These are phyloP conservation scores for Alternaria consortialis DNA, from an alignment of 2,329 filamentous ascomycete genomes.

Conservation along the genomic window DNA sequence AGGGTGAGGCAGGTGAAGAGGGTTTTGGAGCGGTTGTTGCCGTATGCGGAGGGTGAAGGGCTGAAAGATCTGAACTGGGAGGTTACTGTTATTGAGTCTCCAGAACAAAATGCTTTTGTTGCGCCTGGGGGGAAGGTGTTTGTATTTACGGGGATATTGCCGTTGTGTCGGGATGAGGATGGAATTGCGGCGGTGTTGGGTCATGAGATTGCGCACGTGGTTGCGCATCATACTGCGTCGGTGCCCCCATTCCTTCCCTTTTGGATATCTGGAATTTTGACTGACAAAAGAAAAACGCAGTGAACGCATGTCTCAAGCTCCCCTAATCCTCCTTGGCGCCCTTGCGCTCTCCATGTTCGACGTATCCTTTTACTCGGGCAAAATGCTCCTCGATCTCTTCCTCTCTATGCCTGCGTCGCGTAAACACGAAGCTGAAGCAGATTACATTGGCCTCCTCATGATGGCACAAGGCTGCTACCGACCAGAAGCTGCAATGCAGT, in stretches of 20 bases:
- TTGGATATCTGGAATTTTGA: neutral
- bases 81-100: slow-evolving; percentile 76
- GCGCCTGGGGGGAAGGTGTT: slow-evolving; percentile 82
- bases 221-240: slow-evolving; percentile 48
- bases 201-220: slow-evolving; percentile 81
- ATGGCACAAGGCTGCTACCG: slow-evolving; percentile 84
- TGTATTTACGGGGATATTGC: slow-evolving; percentile 76
- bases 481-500: slow-evolving; percentile 70
- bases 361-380: slow-evolving; percentile 52
- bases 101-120: slow-evolving; percentile 77
- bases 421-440: slow-evolving; percentile 78
- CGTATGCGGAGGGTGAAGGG: slow-evolving; percentile 64
- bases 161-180: slow-evolving; percentile 72
- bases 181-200: slow-evolving; percentile 78
- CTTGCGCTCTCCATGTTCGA: slow-evolving; percentile 51
- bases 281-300: too few species aligned
- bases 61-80: slow-evolving; percentile 67
- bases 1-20: slow-evolving; percentile 66
- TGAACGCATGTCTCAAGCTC: slow-evolving; percentile 66
- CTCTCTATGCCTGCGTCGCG: slow-evolving; percentile 73
- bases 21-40: slow-evolving; percentile 73
- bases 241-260: slow-evolving; percentile 4
- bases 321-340: slow-evolving; percentile 51
- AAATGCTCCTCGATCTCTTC: slow-evolving; percentile 66
- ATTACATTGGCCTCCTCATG: slow-evolving; percentile 83